Conservation (phyloP, 2,329 filamentous ascomycete species). For the Penicillium sp. region DNA sequence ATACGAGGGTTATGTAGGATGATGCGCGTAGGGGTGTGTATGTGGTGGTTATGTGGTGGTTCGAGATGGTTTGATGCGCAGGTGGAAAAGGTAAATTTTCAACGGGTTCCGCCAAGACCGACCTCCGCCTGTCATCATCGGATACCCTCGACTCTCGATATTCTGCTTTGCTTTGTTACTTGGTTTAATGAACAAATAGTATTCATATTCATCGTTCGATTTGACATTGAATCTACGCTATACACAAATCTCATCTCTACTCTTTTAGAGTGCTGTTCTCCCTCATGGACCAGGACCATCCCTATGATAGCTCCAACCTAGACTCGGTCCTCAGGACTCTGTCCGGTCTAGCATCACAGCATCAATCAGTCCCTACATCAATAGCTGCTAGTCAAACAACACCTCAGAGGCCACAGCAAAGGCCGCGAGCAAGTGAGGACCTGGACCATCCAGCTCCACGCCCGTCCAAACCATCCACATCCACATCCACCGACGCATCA, state of each 20-base stretch:
- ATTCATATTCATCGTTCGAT: too few relatives aligned
- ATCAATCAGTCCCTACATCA: constrained; percentile 1
- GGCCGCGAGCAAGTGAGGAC: constrained; percentile 12
- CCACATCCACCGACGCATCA: constrained; percentile 42
- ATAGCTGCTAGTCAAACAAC: not conserved
- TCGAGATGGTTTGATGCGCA: constrained; percentile 11
- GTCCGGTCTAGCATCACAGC: constrained; percentile 37
- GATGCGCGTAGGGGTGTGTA: too few relatives aligned
- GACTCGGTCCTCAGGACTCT: constrained; percentile 48
- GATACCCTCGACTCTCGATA: too few relatives aligned
- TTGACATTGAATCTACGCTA: too few relatives aligned
- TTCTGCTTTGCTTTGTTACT: too few relatives aligned
- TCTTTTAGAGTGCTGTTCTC: too few relatives aligned
- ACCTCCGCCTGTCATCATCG: too few relatives aligned
- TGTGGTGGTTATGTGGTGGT: constrained; percentile 14
- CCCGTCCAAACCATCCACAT: constrained; percentile 12
- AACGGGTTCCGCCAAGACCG: constrained; percentile 30
- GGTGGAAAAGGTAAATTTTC: constrained; percentile 34
- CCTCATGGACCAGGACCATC: too few relatives aligned
- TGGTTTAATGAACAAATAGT: too few relatives aligned
- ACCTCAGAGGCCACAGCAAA: not conserved
- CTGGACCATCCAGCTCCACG: constrained; percentile 4
- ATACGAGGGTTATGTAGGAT: too few relatives aligned
- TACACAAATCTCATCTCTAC: too few relatives aligned
- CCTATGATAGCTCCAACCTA: constrained; percentile 41